Conservation (phyloP, 2,329 filamentous ascomycete genomes). For the Periconia sp. region DNA sequence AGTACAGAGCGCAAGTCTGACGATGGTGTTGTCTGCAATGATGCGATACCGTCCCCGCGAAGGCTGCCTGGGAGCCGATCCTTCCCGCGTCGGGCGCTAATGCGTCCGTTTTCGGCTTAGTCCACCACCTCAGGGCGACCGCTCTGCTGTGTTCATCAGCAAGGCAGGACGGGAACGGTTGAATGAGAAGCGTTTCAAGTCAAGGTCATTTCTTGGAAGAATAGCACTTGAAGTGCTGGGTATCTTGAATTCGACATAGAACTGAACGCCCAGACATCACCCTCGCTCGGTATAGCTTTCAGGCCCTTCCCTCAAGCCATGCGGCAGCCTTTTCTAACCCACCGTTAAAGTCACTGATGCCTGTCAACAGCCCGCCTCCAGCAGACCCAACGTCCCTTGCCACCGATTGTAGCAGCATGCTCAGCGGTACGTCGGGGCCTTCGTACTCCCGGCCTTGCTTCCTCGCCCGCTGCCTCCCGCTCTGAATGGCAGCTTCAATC, state of each 20-base stretch:
- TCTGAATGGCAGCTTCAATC: conserved; percentile 44
- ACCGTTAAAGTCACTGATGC: conserved; percentile 40
- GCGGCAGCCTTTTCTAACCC: conserved; percentile 40
- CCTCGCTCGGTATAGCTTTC: neutral
- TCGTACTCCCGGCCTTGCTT: conserved; percentile 38
- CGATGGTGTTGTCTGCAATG: too few species aligned
- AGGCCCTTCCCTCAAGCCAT: conserved; percentile 43
- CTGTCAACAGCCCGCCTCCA: conserved; percentile 39
- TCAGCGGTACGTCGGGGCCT: conserved; percentile 38
- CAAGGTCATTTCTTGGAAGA: too few species aligned
- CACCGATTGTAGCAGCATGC: conserved; percentile 37
- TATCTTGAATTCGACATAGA: conserved; percentile 9
- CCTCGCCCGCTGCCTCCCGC: conserved; percentile 38
- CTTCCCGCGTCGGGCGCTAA: too few species aligned
- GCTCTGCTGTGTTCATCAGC: too few species aligned
- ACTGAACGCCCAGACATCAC: neutral
- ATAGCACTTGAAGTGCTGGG: too few species aligned
- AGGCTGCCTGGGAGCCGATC: too few species aligned
- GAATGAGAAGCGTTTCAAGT: too few species aligned
- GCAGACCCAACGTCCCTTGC: conserved; percentile 33
- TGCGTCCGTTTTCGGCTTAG: too few species aligned
- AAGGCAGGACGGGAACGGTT: too few species aligned
- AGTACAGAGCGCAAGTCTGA: too few species aligned
- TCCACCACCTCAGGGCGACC: too few species aligned
- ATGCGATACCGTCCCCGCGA: too few species aligned